A percentile compares a stretch with the other conserved stretches of the same genome.
Conservation (phyloP, 345 rosid species). For the Fremontodendron californicum region DNA sequence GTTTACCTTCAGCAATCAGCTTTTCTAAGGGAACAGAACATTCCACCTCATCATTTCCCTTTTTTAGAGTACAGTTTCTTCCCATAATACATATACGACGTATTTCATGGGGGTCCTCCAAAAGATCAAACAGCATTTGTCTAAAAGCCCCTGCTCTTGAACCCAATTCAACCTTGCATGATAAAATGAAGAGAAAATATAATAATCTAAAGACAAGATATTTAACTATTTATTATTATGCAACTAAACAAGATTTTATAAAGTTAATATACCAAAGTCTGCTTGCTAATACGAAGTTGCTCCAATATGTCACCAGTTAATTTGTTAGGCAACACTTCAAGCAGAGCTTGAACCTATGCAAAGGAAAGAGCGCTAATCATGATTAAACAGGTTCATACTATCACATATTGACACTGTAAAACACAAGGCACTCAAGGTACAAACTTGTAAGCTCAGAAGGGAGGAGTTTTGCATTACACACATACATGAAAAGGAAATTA, state of each 20-base stretch:
- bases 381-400: constrained; percentile 1
- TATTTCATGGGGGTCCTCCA: constrained; percentile 95
- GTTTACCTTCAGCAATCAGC: constrained; percentile 87
- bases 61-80: constrained; percentile 68
- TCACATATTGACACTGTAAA: not conserved
- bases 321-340: constrained; percentile 79
- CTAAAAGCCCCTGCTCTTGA: constrained; percentile 91
- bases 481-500: not conserved
- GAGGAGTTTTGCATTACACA: not conserved
- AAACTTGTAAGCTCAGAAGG: not conserved
- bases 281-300: constrained; percentile 96
- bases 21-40: constrained; percentile 77
- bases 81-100: constrained; percentile 96
- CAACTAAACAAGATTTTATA: not conserved
- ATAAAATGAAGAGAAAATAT: not conserved
- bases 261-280: constrained; percentile 58
- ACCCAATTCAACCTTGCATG: constrained; percentile 84
- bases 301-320: constrained; percentile 85
- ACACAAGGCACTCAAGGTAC: not conserved
- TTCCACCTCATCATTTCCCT: constrained; percentile 51
- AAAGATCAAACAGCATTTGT: constrained; percentile 95
- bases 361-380: constrained; percentile 13
- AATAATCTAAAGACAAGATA: constrained; percentile 1
- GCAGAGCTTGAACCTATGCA: constrained; percentile 80
- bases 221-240: not conserved